Conservation (phyloP, 441 rosid species). For the California macrophylla region DNA sequence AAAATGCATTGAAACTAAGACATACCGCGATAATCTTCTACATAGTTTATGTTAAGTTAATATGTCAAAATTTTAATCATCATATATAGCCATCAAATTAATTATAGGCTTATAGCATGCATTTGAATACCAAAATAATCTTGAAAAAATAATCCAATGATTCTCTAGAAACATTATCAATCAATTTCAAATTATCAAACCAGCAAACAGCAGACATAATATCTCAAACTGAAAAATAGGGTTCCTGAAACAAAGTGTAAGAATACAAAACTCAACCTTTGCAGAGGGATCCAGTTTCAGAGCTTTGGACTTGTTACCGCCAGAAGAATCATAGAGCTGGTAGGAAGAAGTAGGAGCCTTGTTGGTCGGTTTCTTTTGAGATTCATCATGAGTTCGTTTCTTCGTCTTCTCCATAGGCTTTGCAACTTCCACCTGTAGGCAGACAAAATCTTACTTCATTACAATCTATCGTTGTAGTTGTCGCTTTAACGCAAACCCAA, state of each 20-base stretch:
- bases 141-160: not conserved
- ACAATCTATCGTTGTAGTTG: not conserved
- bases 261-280: constrained; percentile 1
- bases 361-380: not conserved
- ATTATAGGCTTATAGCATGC: not conserved
- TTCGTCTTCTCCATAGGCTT: constrained; percentile 9
- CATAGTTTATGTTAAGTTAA: not conserved
- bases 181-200: not conserved
- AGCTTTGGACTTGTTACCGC: constrained; percentile 7
- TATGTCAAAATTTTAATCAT: not conserved
- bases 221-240: not conserved
- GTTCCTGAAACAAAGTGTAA: not conserved
- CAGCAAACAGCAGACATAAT: not conserved
- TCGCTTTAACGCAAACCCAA: not conserved
- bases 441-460: not conserved
- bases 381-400: constrained; percentile 11
- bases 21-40: not conserved
- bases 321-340: not conserved
- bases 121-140: not conserved
- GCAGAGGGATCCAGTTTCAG: not conserved
- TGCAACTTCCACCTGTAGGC: constrained; percentile 11
- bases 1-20: not conserved
- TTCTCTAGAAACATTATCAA: not conserved
- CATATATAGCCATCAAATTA: not conserved
- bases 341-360: not conserved